Conservation (phyloP, 1,139 yeast species). For the Pichia sp. region DNA sequence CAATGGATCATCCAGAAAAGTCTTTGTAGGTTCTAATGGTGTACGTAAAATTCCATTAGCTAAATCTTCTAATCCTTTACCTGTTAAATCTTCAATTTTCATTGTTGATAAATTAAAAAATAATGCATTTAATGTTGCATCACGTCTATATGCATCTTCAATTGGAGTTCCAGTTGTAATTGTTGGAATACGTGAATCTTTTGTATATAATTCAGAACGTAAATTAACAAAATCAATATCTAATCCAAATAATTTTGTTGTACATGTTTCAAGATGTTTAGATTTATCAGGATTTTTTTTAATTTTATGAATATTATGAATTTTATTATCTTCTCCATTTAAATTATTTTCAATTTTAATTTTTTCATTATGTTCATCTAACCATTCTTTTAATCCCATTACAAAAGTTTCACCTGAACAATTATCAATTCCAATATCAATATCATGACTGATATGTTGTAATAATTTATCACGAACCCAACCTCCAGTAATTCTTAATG, state of each 20-base stretch:
- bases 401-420: slow-evolving; percentile 88
- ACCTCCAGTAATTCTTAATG: slow-evolving; percentile 89
- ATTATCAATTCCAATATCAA: slow-evolving; percentile 84
- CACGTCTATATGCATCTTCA: slow-evolving; percentile 89
- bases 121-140: slow-evolving; percentile 88
- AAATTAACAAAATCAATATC: slow-evolving; percentile 92
- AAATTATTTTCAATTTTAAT: slow-evolving; percentile 32
- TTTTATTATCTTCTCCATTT: slow-evolving; percentile 71
- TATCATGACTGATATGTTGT: slow-evolving; percentile 73
- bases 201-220: slow-evolving; percentile 79
- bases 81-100: slow-evolving; percentile 79
- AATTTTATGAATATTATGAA: slow-evolving; percentile 58
- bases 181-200: slow-evolving; percentile 72
- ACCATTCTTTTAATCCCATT: slow-evolving; percentile 49
- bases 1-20: slow-evolving; percentile 90
- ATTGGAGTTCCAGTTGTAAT: slow-evolving; percentile 80
- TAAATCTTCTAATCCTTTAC: slow-evolving; percentile 66
- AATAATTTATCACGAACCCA: slow-evolving; percentile 96
- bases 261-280: slow-evolving; percentile 93
- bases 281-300: slow-evolving; percentile 92
- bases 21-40: slow-evolving; percentile 76
- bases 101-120: slow-evolving; percentile 71
- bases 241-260: slow-evolving; percentile 72
- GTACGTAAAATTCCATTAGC: slow-evolving; percentile 69
- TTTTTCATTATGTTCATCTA: slow-evolving; percentile 35